Conservation (phyloP, 73 alveolate species). For the Paramecium octaurelia region DNA sequence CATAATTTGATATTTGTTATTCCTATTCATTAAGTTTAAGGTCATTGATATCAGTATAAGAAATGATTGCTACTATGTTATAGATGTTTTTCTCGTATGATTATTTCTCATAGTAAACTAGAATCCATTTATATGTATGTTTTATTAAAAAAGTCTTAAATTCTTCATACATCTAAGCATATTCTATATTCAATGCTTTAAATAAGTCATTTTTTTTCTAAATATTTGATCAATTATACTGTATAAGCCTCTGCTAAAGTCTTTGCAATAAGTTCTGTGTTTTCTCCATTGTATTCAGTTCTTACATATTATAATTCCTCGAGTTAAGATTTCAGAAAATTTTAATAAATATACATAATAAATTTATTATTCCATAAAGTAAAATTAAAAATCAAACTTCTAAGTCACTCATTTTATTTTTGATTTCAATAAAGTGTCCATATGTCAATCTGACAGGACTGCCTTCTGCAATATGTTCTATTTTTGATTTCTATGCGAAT, state of each 20-base stretch:
- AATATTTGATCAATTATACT: background rate
- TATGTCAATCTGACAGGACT: slow-evolving; percentile 50
- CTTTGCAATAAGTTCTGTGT: background rate
- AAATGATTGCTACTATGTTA: background rate
- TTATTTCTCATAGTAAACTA: slow-evolving; percentile 5
- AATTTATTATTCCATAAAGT: background rate
- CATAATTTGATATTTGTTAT: background rate
- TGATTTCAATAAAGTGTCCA: slow-evolving; percentile 40
- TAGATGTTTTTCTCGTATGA: background rate
- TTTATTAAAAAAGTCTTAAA: background rate
- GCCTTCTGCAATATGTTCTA: slow-evolving; percentile 63
- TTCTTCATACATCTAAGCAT: background rate
- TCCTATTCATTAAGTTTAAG: background rate
- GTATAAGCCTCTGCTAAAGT: background rate
- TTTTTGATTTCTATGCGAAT: slow-evolving; percentile 55
- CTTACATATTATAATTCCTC: background rate
- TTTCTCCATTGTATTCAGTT: background rate
- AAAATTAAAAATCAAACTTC: slow-evolving; percentile 39
- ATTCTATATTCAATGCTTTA: background rate
- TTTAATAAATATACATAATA: background rate
- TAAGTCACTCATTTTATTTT: slow-evolving; percentile 51
- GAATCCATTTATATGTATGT: background rate
- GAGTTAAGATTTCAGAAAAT: background rate
- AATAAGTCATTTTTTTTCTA: background rate
- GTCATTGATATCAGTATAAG: background rate